These are phyloP conservation scores for Rosa persica DNA, from an alignment of 306 rosid species.

Conservation along the genomic window DNA sequence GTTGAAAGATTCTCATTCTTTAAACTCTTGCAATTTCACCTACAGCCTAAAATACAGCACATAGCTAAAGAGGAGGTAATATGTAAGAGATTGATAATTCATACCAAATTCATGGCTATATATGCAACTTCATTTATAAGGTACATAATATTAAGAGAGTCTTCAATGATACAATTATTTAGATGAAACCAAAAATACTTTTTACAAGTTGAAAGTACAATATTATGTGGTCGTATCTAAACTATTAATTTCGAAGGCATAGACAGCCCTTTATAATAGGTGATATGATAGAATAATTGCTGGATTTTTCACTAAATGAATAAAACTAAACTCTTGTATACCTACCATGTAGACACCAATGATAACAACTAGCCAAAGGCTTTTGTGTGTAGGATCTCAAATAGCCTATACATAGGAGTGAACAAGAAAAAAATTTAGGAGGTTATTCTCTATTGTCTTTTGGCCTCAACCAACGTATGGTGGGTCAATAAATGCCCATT, in stretches of 20 bases:
- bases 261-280: not conserved
- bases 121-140: not conserved
- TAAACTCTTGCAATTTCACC: not conserved
- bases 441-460: not conserved
- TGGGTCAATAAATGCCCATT: slow-evolving; percentile 67
- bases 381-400: not conserved
- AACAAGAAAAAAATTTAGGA: not conserved
- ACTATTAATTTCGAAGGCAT: not conserved
- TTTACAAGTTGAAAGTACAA: not conserved
- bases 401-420: slow-evolving; percentile 1
- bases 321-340: not conserved
- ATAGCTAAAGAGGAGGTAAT: not conserved
- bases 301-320: not conserved
- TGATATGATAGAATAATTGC: not conserved
- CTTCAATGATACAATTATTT: not conserved
- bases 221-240: not conserved
- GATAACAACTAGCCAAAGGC: not conserved
- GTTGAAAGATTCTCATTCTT: not conserved
- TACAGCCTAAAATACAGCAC: not conserved
- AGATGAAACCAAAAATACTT: not conserved
- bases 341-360: slow-evolving; percentile 9
- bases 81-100: not conserved
- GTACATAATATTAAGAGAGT: not conserved
- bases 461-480: slow-evolving; percentile 52
- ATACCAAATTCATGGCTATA: not conserved